Base-by-base conservation (phyloP, 768 basidiomycete genomes). In the Termitomyces sp. region DNA sequence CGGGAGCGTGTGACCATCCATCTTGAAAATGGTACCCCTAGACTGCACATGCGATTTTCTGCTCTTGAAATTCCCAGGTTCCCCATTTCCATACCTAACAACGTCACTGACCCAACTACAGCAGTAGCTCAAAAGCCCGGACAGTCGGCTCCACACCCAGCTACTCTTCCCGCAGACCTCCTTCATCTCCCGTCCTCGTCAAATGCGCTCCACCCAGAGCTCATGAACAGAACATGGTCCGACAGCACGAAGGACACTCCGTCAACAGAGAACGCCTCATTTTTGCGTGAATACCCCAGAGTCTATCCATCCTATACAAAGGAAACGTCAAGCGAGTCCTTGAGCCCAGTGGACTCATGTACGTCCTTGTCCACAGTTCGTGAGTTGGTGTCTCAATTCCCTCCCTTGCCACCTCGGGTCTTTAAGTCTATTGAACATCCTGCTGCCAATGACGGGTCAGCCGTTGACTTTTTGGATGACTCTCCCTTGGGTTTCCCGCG, bases 21-120 rank as follows among this genome's bases (percentile, higher is more conserved):
- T 24, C 76, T 74, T 54, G 70, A 74, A 44, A 65, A 68, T 26
- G 81, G 77, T 33, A 73, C 81, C 1, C 85, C 85, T 30, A 75
- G 69, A 33, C 70, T 86, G 22, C 72, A 79, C 36, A 74, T 86
- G 65, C 82, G 84, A 13, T 81, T 85, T 62, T 86, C 85, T 0
- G 60, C 59, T 9, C 64, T 82, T 38, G 76, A 78, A 47, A 60
- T 81, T 26, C 80, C 83, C 22, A 70, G 60, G 30, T 72, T 80
- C 20, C 81, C 80, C 18, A 70, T 61, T 28, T 74, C 73, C 16
- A 43, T 65, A 3, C 63, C 75, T 16, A 65, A 57, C 20, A 46
- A 38, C 66, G 14, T 67, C 69, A n/a, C 59, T 61, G 18, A 47
- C 57, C 48, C 48, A 24, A 13, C 20, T 22, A 22, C 48, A 62